Evolutionary conservation across 192 early-diverging fungal genomes (phyloP), one percentile per base, ranked within the genome.

Genomic region (Linnemannia hyalina): DNA sequence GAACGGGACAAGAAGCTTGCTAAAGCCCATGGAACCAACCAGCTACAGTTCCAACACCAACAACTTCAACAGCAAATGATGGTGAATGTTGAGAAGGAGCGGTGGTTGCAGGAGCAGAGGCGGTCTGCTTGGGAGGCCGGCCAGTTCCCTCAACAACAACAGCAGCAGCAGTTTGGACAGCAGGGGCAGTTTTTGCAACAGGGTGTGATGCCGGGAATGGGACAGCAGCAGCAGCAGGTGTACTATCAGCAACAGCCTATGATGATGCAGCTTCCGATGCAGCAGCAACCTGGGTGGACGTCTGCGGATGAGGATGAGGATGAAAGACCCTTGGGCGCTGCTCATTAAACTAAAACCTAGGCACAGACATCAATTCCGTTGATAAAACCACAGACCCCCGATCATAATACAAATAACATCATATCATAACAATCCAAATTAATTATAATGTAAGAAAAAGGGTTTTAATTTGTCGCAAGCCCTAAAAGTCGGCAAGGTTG

Each of bases 1-100:
- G 84, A 86, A 54, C 73, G 84, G 6, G 84, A 86, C 60, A 86
- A 81, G 76, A 86, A 81, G 26, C n/a, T 86, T 16, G 84, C 84
- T n/a, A 86, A 86, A 35, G 71, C 80, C 4, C 75, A 86, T 18
- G 84, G 84, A 0, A 80, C 84, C 0, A 86, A 86, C 72, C 84
- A 86, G 29, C 29, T 80, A 10, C 79, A 80, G 22, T 80, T 69
- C 46, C 84, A 86, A 42, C 83, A 85, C 55, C 83, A 85, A 18
- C 80, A 86, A 22, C 71, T 77, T 5, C 84, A 86, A 42, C 84
- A 86, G 16, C 74, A 78, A 13, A 63, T 81, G 76, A 55, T 69
- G 52, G 46, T 81, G 35, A 75, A 70, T 26, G 76, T 65, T 4
- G 84, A 86, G 3, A 86, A 81, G 80, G 84, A 86, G 65, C 32